Evolutionary conservation across 371 early-diverging fungal genomes (phyloP), one percentile per base, ranked within the genome.

Genomic region (Dichotomocladium elegans): DNA sequence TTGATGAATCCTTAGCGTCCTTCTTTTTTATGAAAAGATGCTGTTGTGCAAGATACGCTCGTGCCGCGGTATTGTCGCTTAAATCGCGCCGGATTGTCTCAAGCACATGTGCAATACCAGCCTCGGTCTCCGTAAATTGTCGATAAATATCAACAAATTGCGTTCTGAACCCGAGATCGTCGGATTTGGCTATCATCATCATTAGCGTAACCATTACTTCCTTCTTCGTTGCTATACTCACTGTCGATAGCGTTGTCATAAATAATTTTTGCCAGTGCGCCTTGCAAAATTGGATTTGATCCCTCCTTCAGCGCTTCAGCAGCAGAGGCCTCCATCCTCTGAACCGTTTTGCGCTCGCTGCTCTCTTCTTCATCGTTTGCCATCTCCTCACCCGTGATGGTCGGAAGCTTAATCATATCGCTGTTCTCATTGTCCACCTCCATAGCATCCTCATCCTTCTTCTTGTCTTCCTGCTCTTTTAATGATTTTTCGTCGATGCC

Each of bases 241-340:
- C 81, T 72, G 55, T 80, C 64, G 53, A 95, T 87, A n/a, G 95
- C 96, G 68, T 92, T 91, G 41, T 81, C 72, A 57, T 82, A 94
- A 10, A 95, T 81, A 30, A 90, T 80, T 47, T 76, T 79, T 1
- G 94, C 88, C 25, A 97, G 79, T n/a, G 85, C 77, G 34, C 92
- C 89, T 22, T 87, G 81, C 12, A 92, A 64, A n/a, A 92, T 80
- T 10, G 88, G 84, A 59, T 90, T 86, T 47, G 71, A 70, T 31
- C 76, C 79, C 27, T 81, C 69, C 37, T 77, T 69, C 22, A 80
- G 41, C 19, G 65, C 63, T 29, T 78, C 67, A 6, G 71, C 73
- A 40, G 74, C 67, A 21, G 74, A 59, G 31, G 78, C 76, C 14
- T 79, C 74, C 41, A 85, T 52, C 41, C 77, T 61, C 10, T 64